Evolutionary conservation across 257 asterid species (phyloP), one percentile per base, ranked within the genome.

Genomic region (Solanum chmielewskii): DNA sequence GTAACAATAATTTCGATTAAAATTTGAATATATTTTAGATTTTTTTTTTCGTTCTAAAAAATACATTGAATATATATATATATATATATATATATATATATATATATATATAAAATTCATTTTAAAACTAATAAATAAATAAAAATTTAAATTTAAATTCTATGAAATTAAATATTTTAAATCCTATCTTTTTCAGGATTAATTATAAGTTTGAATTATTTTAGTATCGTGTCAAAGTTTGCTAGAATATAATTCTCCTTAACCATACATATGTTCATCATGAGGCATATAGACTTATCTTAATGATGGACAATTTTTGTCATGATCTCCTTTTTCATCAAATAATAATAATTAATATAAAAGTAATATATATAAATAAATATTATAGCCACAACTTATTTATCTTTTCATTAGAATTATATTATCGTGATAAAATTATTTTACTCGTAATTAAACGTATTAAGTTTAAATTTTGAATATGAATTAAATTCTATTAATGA

Each of bases 401-500:
- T 31, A 16, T 70, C 33, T 70, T 12, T 12, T 56, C 11, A 56
- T 56, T 18, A 7, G 64, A 15, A 7, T 52, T 56, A 18, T 7
- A 7, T 2, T 6, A 11, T 1, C 1, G 2, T 56, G 4, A 18
- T 56, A 7, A 7, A 4, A 56, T 18, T 18, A 0, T 56, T 56
- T 56, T 56, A 56, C 20, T 18, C 1, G 3, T 56, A 56, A 56
- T 18, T 18, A 56, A 4, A 56, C 2, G 5, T 56, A 18, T 56
- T 11, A 7, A 20, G 11, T 7, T 7, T 2, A 1, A 56, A 7
- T 0, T 9, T 18, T 56, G 25, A 7, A 1, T 56, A 56, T 56
- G 1, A 7, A 20, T 1, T 1, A 56, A 20, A 4, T 18, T 56
- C 1, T 18, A 4, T 20, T 56, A 16, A 1, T 2, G 0, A 2